These are phyloP conservation scores for Paragyromitra xinjiangensis DNA, from an alignment of 495 filamentous ascomycete species.

Conservation along the genomic window DNA sequence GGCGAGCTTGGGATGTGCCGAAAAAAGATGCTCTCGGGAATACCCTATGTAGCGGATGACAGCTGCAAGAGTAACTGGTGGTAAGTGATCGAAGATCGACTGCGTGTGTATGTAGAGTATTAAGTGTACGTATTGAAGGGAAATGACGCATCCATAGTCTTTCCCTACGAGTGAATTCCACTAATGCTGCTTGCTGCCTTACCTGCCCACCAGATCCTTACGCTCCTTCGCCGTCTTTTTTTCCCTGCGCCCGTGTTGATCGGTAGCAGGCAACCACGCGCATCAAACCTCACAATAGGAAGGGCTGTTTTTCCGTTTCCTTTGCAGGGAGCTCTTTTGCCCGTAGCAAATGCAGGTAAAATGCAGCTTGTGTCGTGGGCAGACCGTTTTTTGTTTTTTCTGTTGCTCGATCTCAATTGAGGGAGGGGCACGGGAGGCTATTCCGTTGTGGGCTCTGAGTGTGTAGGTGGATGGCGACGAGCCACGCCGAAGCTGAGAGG, in stretches of 20 bases:
- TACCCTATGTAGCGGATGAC: constrained; percentile 37
- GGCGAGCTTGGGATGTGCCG: constrained; percentile 29
- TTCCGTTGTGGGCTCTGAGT: constrained; percentile 31
- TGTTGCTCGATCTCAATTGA: constrained; percentile 46
- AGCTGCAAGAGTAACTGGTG: constrained; percentile 36
- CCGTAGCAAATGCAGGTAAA: constrained; percentile 26
- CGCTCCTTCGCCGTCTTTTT: constrained; percentile 6
- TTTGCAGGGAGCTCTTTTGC: constrained; percentile 23
- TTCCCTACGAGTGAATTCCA: constrained; percentile 36
- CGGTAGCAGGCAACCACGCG: constrained; percentile 32
- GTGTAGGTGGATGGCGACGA: constrained; percentile 28
- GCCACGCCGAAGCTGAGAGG: constrained; percentile 31
- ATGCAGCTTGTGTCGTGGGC: constrained; percentile 37
- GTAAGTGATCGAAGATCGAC: constrained; percentile 49
- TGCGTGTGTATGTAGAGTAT: constrained; percentile 34
- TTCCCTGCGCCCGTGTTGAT: constrained; percentile 28
- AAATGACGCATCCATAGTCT: constrained; percentile 47
- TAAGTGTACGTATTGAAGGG: constrained; percentile 24
- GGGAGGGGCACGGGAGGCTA: constrained; percentile 46
- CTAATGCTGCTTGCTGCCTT: constrained; percentile 17
- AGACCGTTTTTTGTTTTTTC: constrained; percentile 44
- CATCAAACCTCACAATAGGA: constrained; percentile 40
- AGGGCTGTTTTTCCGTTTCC: constrained; percentile 38
- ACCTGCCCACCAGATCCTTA: constrained; percentile 33
- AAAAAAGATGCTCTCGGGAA: constrained; percentile 26